Base-by-base conservation (phyloP, 1,139 yeast genomes). In the Scheffersomyces illinoinensis region DNA sequence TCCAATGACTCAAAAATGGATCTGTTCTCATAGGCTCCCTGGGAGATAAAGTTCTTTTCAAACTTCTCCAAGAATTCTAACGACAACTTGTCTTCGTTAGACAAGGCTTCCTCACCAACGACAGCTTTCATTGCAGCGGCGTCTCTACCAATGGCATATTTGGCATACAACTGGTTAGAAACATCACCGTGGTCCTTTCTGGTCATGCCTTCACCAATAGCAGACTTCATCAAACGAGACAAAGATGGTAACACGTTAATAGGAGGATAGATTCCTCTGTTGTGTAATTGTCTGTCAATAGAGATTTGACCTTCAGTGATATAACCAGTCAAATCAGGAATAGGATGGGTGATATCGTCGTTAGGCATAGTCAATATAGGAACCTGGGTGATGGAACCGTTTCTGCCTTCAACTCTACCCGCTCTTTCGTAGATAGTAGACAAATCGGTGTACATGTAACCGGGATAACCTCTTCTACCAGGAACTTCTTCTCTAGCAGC, bases 91-190 rank as follows among this genome's bases (percentile, higher is more conserved):
- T 95, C 99, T 79, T 95, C 99, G 66, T 92, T 91, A 48, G 98
- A 93, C 71, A 95, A 85, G 50, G 99, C 99, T 79, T 95, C 99
- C 79, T 95, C 99, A 86, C 99, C 99, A 69, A 95, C 99, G 66
- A 95, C 99, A n/a, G 99, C 97, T 82, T 95, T 95, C 99, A 95
- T 95, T 68, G 99, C 98, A 56, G 99, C 99, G 46, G 99, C 99
- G 79, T 95, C 99, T 81, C 93, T 91, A 84, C 99, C 99, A 81
- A 95, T 96, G 66, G 99, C 99, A 75, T 95, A 95, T 78, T 95
- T 95, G 71, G 99, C 99, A 75, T 95, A 95, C 73, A 95, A 85
- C 83, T 95, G 99, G 82, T 96, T 96, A 48, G 98, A 95, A 61
- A 95, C 99, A 82, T 95, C 99, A 78, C 98, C 97, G 74, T 95